Percentiles rank a stretch among this genome's conserved stretches.
Conservation (phyloP, 495 filamentous ascomycete genomes). For the Penicillium flavigenum region DNA sequence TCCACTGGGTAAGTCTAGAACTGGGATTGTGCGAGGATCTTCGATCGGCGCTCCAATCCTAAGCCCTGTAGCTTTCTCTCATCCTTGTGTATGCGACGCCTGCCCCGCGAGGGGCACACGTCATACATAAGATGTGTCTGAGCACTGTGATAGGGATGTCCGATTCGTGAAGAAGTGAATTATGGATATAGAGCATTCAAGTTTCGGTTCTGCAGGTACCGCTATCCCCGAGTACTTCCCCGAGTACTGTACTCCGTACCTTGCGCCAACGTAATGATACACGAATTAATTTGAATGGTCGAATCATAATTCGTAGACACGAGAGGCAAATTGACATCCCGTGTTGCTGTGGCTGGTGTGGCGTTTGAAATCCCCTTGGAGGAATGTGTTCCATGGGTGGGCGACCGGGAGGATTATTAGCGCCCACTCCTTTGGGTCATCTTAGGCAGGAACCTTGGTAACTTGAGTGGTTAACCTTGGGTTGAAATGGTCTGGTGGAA, state of each 20-base stretch:
- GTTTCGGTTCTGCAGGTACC: constrained; percentile 4
- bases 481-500: not conserved
- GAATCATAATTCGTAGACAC: not conserved
- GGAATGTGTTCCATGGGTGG: constrained; percentile 8
- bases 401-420: constrained; percentile 3
- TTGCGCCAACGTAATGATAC: too few species aligned
- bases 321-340: not conserved
- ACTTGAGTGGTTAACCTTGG: not conserved
- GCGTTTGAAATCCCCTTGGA: not conserved
- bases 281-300: constrained; percentile 1
- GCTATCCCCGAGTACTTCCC: not conserved
- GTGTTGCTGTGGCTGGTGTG: constrained; percentile 8
- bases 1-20: constrained; percentile 10
- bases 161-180: not conserved
- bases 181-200: not conserved
- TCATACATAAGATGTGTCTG: not conserved
- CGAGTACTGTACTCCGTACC: not conserved
- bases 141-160: not conserved
- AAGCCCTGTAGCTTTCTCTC: not conserved
- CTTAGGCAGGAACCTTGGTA: constrained; percentile 5
- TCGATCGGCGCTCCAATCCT: constrained; percentile 7
- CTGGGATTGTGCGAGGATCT: constrained; percentile 6
- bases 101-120: constrained; percentile 8
- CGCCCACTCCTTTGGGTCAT: not conserved
- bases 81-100: not conserved